Conservation (phyloP, 345 rosid species). For the Salix koriyanagi region DNA sequence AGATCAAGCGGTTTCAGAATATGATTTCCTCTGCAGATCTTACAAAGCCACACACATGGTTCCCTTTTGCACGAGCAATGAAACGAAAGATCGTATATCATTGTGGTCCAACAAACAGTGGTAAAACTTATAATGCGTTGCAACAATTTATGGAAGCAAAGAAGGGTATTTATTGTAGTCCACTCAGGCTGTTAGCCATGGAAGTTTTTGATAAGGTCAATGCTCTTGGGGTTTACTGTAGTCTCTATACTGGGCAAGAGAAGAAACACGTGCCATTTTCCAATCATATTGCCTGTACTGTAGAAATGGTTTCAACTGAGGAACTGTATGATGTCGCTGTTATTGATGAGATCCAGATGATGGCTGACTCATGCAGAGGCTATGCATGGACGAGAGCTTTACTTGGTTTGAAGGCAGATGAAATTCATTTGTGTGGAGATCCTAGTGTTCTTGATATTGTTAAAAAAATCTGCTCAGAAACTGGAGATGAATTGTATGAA, state of each 20-base stretch:
- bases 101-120: constrained; percentile 96
- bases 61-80: constrained; percentile 90
- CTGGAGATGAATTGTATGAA: constrained; percentile 82
- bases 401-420: constrained; percentile 90
- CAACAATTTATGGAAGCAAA: constrained; percentile 86
- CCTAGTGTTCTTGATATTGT: constrained; percentile 82
- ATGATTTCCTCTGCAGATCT: constrained; percentile 78
- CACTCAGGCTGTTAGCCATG: constrained; percentile 93
- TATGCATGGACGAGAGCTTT: constrained; percentile 90
- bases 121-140: constrained; percentile 87
- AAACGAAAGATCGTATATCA: constrained; percentile 83
- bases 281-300: constrained; percentile 82
- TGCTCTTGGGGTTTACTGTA: constrained; percentile 78
- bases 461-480: constrained; percentile 73
- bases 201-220: constrained; percentile 98
- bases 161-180: constrained; percentile 87
- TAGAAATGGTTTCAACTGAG: constrained; percentile 84
- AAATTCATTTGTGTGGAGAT: constrained; percentile 94
- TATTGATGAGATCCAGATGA: constrained; percentile 90
- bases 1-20: constrained; percentile 56
- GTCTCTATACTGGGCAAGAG: constrained; percentile 90
- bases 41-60: constrained; percentile 84
- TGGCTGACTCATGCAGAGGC: constrained; percentile 72
- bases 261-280: constrained; percentile 74
- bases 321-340: constrained; percentile 86